A percentile compares a stretch with the other conserved stretches of the same genome.
Evolutionary conservation across 1,284 basidiomycete species (phyloP).

Genomic region (Prillingera fragicola): DNA sequence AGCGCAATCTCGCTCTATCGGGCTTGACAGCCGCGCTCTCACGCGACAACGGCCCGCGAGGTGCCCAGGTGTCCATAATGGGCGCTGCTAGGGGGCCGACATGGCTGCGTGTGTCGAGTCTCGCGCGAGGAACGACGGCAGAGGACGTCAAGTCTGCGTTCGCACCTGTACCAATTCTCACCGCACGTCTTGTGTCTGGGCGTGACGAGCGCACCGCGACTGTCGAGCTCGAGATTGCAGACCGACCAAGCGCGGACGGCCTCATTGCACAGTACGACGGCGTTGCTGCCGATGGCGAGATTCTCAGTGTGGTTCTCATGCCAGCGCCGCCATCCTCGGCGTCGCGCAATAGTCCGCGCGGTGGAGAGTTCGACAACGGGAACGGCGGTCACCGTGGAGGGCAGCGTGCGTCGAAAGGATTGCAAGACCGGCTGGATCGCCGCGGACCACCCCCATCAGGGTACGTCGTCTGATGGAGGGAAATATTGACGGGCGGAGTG

Average conservation of each 20-base stretch:
- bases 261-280: constrained; percentile 71
- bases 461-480: too few relatives aligned
- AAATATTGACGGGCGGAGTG: too few relatives aligned
- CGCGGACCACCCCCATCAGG: not conserved
- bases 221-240: constrained; percentile 69
- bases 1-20: constrained; percentile 4
- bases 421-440: not conserved
- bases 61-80: constrained; percentile 57
- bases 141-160: constrained; percentile 84
- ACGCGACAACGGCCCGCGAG: not conserved
- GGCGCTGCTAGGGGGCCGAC: constrained; percentile 61
- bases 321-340: constrained; percentile 51
- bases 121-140: constrained; percentile 70
- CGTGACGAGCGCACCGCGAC: constrained; percentile 49
- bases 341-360: constrained; percentile 4
- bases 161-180: constrained; percentile 64
- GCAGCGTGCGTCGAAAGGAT: not conserved
- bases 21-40: constrained; percentile 4
- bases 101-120: constrained; percentile 67
- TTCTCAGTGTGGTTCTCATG: constrained; percentile 61
- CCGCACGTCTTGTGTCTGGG: constrained; percentile 50
- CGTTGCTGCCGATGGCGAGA: constrained; percentile 73
- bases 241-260: constrained; percentile 57
- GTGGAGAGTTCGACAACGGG: not conserved
- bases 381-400: too few relatives aligned